Percentiles rank a stretch among this genome's conserved stretches.
Conservation (phyloP, 805 yeast genomes). For the Kodamaea nitidulidarum region DNA sequence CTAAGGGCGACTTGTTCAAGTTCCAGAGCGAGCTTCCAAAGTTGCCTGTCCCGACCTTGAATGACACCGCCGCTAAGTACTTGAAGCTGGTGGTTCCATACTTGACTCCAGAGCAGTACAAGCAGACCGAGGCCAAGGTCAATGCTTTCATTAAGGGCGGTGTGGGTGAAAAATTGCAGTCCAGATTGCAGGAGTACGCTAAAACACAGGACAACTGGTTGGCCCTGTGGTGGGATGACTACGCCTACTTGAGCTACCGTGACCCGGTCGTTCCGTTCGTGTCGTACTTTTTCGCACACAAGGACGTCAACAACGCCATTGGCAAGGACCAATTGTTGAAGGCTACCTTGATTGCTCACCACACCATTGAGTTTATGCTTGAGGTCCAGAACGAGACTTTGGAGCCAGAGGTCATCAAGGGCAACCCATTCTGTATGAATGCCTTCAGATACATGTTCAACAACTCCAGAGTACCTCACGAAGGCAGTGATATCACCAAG, state of each 20-base stretch:
- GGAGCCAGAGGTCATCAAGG: constrained; percentile 75
- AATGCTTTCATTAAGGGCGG: constrained; percentile 64
- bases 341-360: constrained; percentile 69
- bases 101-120: constrained; percentile 47
- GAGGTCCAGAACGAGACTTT: constrained; percentile 66
- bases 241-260: constrained; percentile 83
- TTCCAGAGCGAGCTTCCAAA: constrained; percentile 73
- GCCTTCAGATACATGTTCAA: constrained; percentile 89
- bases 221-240: constrained; percentile 88
- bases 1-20: constrained; percentile 65
- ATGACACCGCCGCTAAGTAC: constrained; percentile 65
- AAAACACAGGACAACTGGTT: constrained; percentile 78
- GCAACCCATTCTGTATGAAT: constrained; percentile 90
- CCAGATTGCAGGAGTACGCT: constrained; percentile 57
- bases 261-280: constrained; percentile 96
- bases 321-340: constrained; percentile 65
- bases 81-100: constrained; percentile 71
- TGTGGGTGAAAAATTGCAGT: constrained; percentile 64
- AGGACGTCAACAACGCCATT: constrained; percentile 54
- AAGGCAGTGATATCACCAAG: constrained; percentile 58
- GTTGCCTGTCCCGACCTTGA: constrained; percentile 82
- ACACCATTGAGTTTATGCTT: constrained; percentile 64
- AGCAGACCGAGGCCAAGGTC: constrained; percentile 51
- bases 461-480: constrained; percentile 75
- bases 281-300: constrained; percentile 84